Conservation (phyloP, 306 rosid genomes). For the Trifolium dubium region DNA sequence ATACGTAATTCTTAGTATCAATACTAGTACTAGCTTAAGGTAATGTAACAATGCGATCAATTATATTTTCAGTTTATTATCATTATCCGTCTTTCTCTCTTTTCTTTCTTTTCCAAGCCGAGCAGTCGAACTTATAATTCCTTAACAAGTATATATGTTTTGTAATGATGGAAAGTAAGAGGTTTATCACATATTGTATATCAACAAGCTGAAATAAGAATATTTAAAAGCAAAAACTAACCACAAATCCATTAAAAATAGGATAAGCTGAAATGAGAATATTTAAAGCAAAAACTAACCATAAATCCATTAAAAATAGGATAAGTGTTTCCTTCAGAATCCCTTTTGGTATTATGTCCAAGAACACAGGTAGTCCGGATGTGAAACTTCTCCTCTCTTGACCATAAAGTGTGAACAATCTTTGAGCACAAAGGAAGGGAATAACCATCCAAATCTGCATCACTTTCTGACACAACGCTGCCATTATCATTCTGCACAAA, state of each 20-base stretch:
- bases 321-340: constrained; percentile 55
- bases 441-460: constrained; percentile 54
- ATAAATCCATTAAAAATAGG: constrained; percentile 75
- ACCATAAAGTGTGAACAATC: constrained; percentile 62
- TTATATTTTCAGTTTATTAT: constrained; percentile 3
- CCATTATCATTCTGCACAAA: constrained; percentile 69
- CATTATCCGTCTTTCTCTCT: background rate
- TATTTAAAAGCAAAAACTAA: constrained; percentile 49
- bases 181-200: constrained; percentile 8
- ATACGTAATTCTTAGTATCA: background rate
- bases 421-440: constrained; percentile 72
- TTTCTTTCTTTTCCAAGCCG: constrained; percentile 14
- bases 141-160: constrained; percentile 16
- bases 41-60: constrained; percentile 4
- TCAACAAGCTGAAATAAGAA: constrained; percentile 27
- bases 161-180: constrained; percentile 13
- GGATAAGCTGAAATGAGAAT: constrained; percentile 50
- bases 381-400: constrained; percentile 75
- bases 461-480: constrained; percentile 43
- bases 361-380: constrained; percentile 73
- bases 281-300: constrained; percentile 59
- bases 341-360: constrained; percentile 76
- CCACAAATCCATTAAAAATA: constrained; percentile 74
- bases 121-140: background rate
- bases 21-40: background rate